Percentiles rank a stretch among this genome's conserved stretches.
These are phyloP conservation scores for Bipolaris sorokiniana DNA, from an alignment of 2,329 filamentous ascomycete species.

Conservation along the genomic window DNA sequence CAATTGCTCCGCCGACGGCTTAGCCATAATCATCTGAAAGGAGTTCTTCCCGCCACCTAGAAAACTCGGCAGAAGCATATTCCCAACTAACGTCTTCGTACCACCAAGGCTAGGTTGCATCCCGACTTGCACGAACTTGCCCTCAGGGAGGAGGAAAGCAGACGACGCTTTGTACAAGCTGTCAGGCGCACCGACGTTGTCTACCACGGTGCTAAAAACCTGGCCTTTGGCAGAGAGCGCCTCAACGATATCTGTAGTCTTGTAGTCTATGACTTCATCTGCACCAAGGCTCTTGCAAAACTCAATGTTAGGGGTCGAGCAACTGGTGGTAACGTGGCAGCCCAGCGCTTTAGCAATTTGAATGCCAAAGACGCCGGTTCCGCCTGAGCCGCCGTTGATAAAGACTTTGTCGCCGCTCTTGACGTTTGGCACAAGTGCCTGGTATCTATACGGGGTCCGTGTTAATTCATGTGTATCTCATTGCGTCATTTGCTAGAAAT, in stretches of 20 bases:
- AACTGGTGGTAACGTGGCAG: slow-evolving; percentile 64
- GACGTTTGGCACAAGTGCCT: slow-evolving; percentile 47
- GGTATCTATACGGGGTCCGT: slow-evolving; percentile 19
- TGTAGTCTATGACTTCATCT: slow-evolving; percentile 69
- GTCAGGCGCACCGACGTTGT: slow-evolving; percentile 61
- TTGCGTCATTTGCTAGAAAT: not conserved
- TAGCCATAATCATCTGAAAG: slow-evolving; percentile 49
- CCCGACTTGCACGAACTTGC: slow-evolving; percentile 54
- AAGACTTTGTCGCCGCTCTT: slow-evolving; percentile 60
- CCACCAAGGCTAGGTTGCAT: slow-evolving; percentile 21
- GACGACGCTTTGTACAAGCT: slow-evolving; percentile 62
- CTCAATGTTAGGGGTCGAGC: slow-evolving; percentile 63
- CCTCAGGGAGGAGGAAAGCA: slow-evolving; percentile 57
- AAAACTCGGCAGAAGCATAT: slow-evolving; percentile 54
- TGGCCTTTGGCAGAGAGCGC: slow-evolving; percentile 56
- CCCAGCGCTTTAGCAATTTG: slow-evolving; percentile 68
- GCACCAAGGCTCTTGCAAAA: slow-evolving; percentile 66
- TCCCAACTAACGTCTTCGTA: slow-evolving; percentile 41
- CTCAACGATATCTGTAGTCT: slow-evolving; percentile 55
- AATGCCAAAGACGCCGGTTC: slow-evolving; percentile 65
- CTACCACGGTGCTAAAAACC: slow-evolving; percentile 62
- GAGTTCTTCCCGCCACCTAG: slow-evolving; percentile 59
- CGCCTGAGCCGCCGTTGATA: slow-evolving; percentile 69
- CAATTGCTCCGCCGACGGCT: slow-evolving; percentile 55
- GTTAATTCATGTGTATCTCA: not conserved